phyloP scores from a whole-genome alignment of 495 filamentous ascomycete genomes.

The Neurospora sp. region DNA sequence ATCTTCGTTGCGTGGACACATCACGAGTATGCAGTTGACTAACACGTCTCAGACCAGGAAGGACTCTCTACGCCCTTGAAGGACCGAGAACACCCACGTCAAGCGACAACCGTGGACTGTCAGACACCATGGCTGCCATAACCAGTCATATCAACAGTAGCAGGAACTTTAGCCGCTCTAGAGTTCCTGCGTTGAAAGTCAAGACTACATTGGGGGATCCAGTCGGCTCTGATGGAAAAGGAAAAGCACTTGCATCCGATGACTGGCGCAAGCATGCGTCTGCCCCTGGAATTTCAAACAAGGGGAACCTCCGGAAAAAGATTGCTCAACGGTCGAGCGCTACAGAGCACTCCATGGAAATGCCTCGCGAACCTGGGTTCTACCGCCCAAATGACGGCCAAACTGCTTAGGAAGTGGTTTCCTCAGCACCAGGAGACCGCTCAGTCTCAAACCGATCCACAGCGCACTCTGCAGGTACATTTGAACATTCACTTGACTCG shows the following conservation, averaged over 20 bases:
- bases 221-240: constrained; percentile 3
- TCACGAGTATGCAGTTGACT: background rate
- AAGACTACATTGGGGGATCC: constrained; percentile 8
- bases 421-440: constrained; percentile 11
- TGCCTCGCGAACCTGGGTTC: constrained; percentile 7
- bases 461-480: background rate
- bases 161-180: constrained; percentile 4
- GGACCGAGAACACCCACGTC: background rate
- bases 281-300: background rate
- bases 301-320: background rate
- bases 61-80: background rate
- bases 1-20: background rate
- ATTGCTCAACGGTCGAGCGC: constrained; percentile 1
- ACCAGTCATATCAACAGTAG: background rate
- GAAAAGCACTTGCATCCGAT: constrained; percentile 13
- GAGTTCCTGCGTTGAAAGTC: constrained; percentile 3
- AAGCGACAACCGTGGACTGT: background rate
- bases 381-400: constrained; percentile 4
- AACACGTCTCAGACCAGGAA: background rate
- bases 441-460: background rate
- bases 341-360: background rate
- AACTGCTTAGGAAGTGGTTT: constrained; percentile 12
- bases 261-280: constrained; percentile 20
- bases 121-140: constrained; percentile 7
- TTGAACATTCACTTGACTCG: background rate